Evolutionary conservation across 129 eudicot genomes (phyloP), one percentile per base, ranked within the genome.

Genomic region (Tanacetum coccineum): DNA sequence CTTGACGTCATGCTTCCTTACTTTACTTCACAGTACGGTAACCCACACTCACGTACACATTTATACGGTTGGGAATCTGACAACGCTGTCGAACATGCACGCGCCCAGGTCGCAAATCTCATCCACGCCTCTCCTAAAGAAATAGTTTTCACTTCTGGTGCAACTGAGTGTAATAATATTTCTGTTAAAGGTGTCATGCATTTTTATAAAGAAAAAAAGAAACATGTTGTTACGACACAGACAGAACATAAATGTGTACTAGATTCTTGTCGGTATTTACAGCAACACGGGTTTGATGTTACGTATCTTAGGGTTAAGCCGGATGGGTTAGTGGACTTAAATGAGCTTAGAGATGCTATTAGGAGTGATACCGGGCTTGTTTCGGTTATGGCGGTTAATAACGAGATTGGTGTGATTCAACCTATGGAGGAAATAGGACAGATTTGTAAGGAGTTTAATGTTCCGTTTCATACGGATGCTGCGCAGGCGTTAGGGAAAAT

Each of bases 21-120:
- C 73, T 87, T 80, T 62, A 65, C 89, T 64, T 86, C 96, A 9
- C 96, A 78, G 3, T 93, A 46, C 70, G 99, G 99, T 9, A 93
- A 93, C 78, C 99, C 99, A 30, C 99, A 93, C 67, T 89, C 96
- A 14, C 96, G 99, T 0, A 93, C 99, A 28, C 99, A 93, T 73
- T 90, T 88, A 45, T 93, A 89, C 81, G 96, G 96, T 22, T 93
- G 96, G 99, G 99, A 93, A 73, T 89, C 95, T 9, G 96, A 93
- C n/a, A 63, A 82, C 14, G 99, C 99, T 10, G 99, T 88, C 2
- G 99, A 93, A 22, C n/a, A 46, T 6, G 93, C 96, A 17, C 80
- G 99, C 0, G 50, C 74, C 1, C 96, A 89, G 50, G 84, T 93
- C 17, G 87, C 96, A 0, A 19, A 57, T 62, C 84, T 93, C 2